Percentiles rank a stretch among this genome's conserved stretches.
These are phyloP conservation scores for Talaromyces proteolyticus DNA, from an alignment of 495 filamentous ascomycete species.

Conservation along the genomic window DNA sequence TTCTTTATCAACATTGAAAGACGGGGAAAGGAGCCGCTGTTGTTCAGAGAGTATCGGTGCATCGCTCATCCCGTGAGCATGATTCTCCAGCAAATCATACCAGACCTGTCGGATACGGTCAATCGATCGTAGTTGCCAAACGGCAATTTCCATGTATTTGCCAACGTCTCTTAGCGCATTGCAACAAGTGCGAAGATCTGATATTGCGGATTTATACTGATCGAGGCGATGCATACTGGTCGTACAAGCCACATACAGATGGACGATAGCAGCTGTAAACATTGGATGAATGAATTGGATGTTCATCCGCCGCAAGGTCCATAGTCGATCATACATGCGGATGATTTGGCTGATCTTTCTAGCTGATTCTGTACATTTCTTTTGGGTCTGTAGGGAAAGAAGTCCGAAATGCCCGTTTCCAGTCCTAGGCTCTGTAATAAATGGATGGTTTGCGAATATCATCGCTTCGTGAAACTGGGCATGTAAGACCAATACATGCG, in stretches of 20 bases:
- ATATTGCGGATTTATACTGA: neutral
- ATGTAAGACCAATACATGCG: neutral
- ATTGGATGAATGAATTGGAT: slow-evolving; percentile 7
- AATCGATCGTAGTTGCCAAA: slow-evolving; percentile 6
- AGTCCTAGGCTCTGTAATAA: neutral
- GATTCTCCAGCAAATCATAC: neutral
- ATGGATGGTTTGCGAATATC: neutral
- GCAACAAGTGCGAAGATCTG: slow-evolving; percentile 4
- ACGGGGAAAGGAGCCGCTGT: neutral
- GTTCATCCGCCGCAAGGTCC: slow-evolving; percentile 6
- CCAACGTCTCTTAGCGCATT: slow-evolving; percentile 6
- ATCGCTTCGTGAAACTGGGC: neutral
- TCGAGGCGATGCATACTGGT: neutral
- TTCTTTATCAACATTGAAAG: neutral
- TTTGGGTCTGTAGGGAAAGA: neutral
- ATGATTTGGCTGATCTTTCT: neutral
- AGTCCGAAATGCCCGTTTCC: neutral
- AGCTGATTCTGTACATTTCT: neutral
- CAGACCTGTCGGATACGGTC: slow-evolving; percentile 5
- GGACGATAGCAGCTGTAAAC: slow-evolving; percentile 7
- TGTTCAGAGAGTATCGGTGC: neutral
- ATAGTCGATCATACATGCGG: neutral
- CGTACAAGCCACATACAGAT: slow-evolving; percentile 8
- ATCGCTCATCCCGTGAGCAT: neutral
- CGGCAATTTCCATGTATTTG: slow-evolving; percentile 1